phyloP scores from a whole-genome alignment of 2,329 filamentous ascomycete species.

The Aspergillus thermomutatus region DNA sequence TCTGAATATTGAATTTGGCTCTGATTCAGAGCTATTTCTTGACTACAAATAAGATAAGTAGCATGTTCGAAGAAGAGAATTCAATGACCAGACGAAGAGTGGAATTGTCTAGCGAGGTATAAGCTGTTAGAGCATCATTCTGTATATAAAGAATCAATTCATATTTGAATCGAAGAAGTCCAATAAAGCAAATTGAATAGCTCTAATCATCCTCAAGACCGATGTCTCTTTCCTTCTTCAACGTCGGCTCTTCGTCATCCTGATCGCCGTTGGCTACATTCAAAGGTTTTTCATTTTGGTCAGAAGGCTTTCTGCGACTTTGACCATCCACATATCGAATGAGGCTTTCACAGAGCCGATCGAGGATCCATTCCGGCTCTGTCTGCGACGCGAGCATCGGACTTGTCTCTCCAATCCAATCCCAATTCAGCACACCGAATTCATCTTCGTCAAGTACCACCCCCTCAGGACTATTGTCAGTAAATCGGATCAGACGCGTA shows the following conservation, averaged over 20 bases:
- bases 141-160: not conserved
- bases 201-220: conserved; percentile 13
- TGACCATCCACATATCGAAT: conserved; percentile 40
- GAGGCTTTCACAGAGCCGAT: conserved; percentile 64
- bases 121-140: not conserved
- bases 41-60: no score
- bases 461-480: conserved; percentile 31
- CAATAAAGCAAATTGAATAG: not conserved
- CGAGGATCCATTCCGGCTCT: conserved; percentile 66
- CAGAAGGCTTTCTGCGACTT: conserved; percentile 9
- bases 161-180: not conserved
- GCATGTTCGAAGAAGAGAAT: no score
- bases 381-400: conserved; percentile 62
- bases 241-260: conserved; percentile 15
- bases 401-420: conserved; percentile 68
- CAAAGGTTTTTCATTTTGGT: not conserved
- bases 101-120: not conserved
- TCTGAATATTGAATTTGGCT: no score
- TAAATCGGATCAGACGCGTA: conserved; percentile 67
- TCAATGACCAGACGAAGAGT: no score
- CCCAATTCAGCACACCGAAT: conserved; percentile 64
- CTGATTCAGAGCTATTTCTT: no score
- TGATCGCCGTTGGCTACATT: not conserved
- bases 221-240: conserved; percentile 24
- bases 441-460: conserved; percentile 49